Percentiles rank a stretch among this genome's conserved stretches.
These are phyloP conservation scores for Hypericum perforatum DNA, from an alignment of 345 rosid genomes.

Conservation along the genomic window DNA sequence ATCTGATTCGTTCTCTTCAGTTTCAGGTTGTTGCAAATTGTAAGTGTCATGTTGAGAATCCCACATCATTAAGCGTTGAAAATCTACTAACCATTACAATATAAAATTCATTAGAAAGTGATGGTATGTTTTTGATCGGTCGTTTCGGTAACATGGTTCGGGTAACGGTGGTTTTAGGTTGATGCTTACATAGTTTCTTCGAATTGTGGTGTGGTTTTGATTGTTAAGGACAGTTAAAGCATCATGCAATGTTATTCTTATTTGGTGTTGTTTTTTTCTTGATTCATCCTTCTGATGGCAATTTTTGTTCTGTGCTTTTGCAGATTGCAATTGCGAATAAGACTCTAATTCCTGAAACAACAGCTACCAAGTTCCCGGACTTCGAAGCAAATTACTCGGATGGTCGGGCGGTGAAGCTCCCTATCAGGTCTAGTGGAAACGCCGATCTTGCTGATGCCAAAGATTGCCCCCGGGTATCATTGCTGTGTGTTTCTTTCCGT, in stretches of 20 bases:
- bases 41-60: no score
- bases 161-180: no score
- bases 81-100: no score
- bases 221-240: no score
- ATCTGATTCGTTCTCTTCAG: no score
- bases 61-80: no score
- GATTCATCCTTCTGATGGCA: not conserved
- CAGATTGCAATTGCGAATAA: slow-evolving; percentile 74
- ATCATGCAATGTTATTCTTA: not conserved
- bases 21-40: no score
- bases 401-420: slow-evolving; percentile 54
- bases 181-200: no score
- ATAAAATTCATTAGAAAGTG: no score
- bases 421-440: slow-evolving; percentile 28
- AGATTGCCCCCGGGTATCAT: slow-evolving; percentile 41
- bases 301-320: slow-evolving; percentile 5
- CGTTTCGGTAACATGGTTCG: no score
- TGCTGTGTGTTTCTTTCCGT: slow-evolving; percentile 72
- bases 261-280: not conserved
- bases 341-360: slow-evolving; percentile 47
- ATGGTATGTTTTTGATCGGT: no score
- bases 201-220: no score
- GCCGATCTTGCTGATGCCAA: slow-evolving; percentile 19
- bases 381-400: slow-evolving; percentile 39
- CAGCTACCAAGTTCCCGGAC: slow-evolving; percentile 61